phyloP scores from a whole-genome alignment of 2,329 filamentous ascomycete species.

The Pyrenophora seminiperda region DNA sequence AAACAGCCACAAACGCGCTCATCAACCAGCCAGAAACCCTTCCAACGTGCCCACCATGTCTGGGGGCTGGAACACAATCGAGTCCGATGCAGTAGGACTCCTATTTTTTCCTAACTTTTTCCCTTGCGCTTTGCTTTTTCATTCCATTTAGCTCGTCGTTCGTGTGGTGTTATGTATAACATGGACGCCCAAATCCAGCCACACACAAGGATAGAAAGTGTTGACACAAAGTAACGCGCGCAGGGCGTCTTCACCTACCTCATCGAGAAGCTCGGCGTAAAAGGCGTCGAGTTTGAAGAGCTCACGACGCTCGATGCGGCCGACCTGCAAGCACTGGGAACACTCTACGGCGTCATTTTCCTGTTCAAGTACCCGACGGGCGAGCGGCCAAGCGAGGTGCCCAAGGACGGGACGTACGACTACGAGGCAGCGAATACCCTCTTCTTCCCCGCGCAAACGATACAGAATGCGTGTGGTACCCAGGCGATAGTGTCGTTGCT shows the following conservation, averaged over 20 bases:
- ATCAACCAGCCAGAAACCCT: background rate
- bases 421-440: conserved; percentile 72
- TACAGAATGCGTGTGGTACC: conserved; percentile 97
- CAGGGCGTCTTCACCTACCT: conserved; percentile 97
- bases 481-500: conserved; percentile 92
- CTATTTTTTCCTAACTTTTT: too few relatives aligned
- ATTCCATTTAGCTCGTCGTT: too few relatives aligned
- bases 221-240: conserved; percentile 10
- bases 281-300: conserved; percentile 96
- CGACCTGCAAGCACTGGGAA: conserved; percentile 65
- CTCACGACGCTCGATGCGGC: conserved; percentile 85
- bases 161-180: too few relatives aligned
- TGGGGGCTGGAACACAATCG: conserved; percentile 30
- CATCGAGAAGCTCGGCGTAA: conserved; percentile 88
- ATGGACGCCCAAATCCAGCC: too few relatives aligned
- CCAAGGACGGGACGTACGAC: conserved; percentile 83
- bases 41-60: conserved; percentile 18
- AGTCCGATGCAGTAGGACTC: conserved; percentile 73
- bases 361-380: conserved; percentile 95
- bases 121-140: too few relatives aligned
- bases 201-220: too few relatives aligned
- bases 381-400: conserved; percentile 66
- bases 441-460: conserved; percentile 96
- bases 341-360: conserved; percentile 92
- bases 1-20: conserved; percentile 13